Evolutionary conservation across 2,329 filamentous ascomycete species (phyloP).

Genomic region (Phyllosticta paracitricarpa): DNA sequence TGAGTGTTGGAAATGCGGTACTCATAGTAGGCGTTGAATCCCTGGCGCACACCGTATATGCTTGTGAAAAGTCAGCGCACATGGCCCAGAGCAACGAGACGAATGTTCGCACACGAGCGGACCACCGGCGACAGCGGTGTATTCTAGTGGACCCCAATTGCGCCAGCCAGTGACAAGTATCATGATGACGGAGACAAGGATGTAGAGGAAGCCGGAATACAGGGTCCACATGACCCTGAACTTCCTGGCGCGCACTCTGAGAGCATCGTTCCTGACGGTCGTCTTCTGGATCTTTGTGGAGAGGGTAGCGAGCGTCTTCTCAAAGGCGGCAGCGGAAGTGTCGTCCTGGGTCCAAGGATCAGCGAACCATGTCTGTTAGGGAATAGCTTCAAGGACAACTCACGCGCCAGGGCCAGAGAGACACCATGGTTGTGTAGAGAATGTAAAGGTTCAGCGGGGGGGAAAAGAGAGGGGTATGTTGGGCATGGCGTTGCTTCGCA

Average conservation of each 20-base stretch:
- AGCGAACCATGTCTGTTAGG: neutral
- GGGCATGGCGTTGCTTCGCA: neutral
- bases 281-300: conserved; percentile 72
- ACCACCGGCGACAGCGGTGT: conserved; percentile 65
- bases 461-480: neutral
- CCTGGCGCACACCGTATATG: conserved; percentile 66
- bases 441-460: neutral
- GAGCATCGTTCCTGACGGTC: conserved; percentile 61
- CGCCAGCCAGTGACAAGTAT: conserved; percentile 75
- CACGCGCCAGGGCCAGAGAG: conserved; percentile 79
- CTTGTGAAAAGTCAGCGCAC: conserved; percentile 36
- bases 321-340: conserved; percentile 81
- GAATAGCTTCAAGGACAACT: conserved; percentile 17
- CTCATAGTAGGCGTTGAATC: conserved; percentile 62
- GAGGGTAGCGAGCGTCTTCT: conserved; percentile 76
- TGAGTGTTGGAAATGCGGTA: conserved; percentile 67
- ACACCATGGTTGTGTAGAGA: conserved; percentile 53
- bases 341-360: conserved; percentile 47
- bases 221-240: conserved; percentile 80
- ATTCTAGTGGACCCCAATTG: conserved; percentile 68
- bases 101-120: conserved; percentile 56
- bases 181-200: conserved; percentile 74
- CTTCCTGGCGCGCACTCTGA: conserved; percentile 63
- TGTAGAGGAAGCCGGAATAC: conserved; percentile 82
- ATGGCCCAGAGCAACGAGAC: neutral